Conservation (phyloP, 2,329 filamentous ascomycete species). For the Pseudogymnoascus sp. region DNA sequence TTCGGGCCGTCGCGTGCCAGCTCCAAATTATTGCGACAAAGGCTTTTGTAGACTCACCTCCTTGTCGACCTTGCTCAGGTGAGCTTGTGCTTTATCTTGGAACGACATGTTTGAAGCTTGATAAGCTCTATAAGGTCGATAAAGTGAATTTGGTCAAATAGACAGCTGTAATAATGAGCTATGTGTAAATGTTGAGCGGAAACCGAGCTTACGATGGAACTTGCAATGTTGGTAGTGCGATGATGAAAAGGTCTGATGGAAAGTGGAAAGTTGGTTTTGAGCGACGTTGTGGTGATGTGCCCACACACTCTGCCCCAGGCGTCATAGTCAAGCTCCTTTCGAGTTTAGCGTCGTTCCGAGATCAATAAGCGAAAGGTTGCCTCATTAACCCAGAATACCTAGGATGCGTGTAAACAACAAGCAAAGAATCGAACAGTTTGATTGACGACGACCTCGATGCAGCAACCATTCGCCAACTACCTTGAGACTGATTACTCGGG, state of each 20-base stretch:
- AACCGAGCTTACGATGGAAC: constrained; percentile 5
- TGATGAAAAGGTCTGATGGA: constrained; percentile 8
- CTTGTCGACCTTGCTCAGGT: constrained; percentile 72
- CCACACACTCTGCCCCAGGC: constrained; percentile 7
- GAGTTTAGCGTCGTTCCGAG: constrained; percentile 10
- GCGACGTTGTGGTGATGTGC: constrained; percentile 9
- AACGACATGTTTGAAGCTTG: constrained; percentile 52
- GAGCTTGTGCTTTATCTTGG: constrained; percentile 70
- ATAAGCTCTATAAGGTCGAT: background rate
- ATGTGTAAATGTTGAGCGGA: constrained; percentile 21
- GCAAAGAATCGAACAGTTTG: constrained; percentile 9
- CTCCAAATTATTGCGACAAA: background rate
- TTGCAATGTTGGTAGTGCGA: background rate
- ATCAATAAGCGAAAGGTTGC: constrained; percentile 12
- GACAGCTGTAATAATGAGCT: constrained; percentile 19
- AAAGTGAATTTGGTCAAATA: constrained; percentile 2
- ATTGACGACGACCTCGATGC: constrained; percentile 7
- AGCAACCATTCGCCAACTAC: constrained; percentile 2
- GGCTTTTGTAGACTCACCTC: constrained; percentile 52
- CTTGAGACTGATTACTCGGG: background rate
- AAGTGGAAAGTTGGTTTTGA: constrained; percentile 7
- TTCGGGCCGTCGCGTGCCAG: background rate
- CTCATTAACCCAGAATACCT: constrained; percentile 11
- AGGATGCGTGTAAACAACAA: constrained; percentile 11
- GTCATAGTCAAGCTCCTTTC: constrained; percentile 6